Conservation (phyloP, 2,329 filamentous ascomycete species). For the Ceratocystis diversiconidia region DNA sequence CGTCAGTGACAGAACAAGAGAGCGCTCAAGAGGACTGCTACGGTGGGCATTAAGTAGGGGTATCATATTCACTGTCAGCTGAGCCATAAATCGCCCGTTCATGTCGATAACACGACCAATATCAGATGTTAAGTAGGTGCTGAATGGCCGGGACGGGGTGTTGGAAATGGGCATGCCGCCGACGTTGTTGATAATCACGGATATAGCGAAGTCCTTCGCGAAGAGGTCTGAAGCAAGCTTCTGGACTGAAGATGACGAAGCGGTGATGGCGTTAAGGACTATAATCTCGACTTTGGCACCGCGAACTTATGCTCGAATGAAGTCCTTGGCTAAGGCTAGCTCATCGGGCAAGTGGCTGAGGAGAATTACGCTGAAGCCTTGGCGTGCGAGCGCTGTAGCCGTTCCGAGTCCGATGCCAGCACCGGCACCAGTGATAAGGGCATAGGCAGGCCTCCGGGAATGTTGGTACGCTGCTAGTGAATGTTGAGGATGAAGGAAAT, state of each 20-base stretch:
- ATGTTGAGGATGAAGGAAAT: background rate
- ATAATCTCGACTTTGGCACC: background rate
- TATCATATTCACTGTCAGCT: slow-evolving; percentile 25
- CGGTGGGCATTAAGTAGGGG: slow-evolving; percentile 19
- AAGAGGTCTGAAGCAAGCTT: slow-evolving; percentile 19
- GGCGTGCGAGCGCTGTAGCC: slow-evolving; percentile 23
- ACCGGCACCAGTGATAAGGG: slow-evolving; percentile 26
- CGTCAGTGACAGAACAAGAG: slow-evolving; percentile 23
- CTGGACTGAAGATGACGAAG: background rate
- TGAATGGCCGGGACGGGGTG: slow-evolving; percentile 23
- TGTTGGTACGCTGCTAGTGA: slow-evolving; percentile 20
- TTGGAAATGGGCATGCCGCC: slow-evolving; percentile 22
- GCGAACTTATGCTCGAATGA: background rate
- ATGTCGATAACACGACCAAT: slow-evolving; percentile 24
- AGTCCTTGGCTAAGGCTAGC: background rate
- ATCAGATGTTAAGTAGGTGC: slow-evolving; percentile 23
- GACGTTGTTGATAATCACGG: slow-evolving; percentile 27
- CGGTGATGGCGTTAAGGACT: background rate
- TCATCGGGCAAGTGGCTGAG: slow-evolving; percentile 18
- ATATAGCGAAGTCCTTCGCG: slow-evolving; percentile 23
- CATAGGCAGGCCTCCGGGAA: slow-evolving; percentile 21
- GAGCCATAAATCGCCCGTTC: slow-evolving; percentile 27
- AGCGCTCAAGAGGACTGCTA: background rate
- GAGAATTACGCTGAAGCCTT: slow-evolving; percentile 27
- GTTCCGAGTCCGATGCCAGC: slow-evolving; percentile 26